Evolutionary conservation across 2,329 filamentous ascomycete genomes (phyloP), one percentile per base, ranked within the genome.

Genomic region (Aspergillus felis): DNA sequence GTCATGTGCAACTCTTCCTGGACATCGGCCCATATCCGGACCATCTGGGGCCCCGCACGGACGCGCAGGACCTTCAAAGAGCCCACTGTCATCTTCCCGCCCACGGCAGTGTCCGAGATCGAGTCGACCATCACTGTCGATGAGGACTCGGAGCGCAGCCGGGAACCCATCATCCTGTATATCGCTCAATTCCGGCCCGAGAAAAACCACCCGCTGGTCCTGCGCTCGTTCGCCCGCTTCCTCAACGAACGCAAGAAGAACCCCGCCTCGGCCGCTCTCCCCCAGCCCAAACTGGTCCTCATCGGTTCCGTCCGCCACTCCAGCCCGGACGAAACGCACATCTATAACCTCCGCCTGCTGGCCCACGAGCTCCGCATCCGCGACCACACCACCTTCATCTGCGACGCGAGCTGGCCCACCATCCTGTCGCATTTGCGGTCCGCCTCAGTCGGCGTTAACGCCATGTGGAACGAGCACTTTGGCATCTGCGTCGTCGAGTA

Each of bases 391-490:
- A 86, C 91, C 57, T 99, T 99, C 72, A 84, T 95, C 61, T 87
- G 92, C 56, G 92, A 99, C 72, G 92, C 91, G 0, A 86, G 89
- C 27, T 99, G 93, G 92, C 86, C 89, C 3, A 85, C 91, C 64
- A 90, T 99, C 54, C 80, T 97, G 9, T 83, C 89, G 32, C 92
- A 90, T 84, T 80, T 97, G 59, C 79, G 85, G 54, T 86, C 81
- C 61, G 87, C 89, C 3, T 93, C 86, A 20, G 84, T 99, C 1
- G 94, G 94, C 51, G 92, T 96, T 29, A 99, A 99, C 67, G 91
- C 90, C 68, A 99, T 99, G 94, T 99, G 94, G 93, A 97, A 97
- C 72, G 94, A 99, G 78, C 94, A 99, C 74, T 99, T 99, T 72
- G 94, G 94, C 24, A 99, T 99, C 58, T 94, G 94, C 1, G 92